Conservation (phyloP, 2,329 filamentous ascomycete species). For the Samsoniella hepiali region DNA sequence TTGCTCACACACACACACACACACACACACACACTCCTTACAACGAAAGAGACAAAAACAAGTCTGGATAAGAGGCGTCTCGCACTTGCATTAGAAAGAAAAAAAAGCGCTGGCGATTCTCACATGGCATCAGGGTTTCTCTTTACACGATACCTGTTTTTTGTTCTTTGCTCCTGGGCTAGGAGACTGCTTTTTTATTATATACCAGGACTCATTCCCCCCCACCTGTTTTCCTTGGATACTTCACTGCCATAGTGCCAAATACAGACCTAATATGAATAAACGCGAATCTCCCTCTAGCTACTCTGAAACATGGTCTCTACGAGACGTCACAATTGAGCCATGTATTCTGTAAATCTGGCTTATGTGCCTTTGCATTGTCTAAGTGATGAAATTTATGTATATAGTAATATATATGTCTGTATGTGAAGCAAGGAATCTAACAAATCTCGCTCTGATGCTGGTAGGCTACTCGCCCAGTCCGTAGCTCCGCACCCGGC, state of each 20-base stretch:
- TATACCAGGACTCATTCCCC: slow-evolving; percentile 1
- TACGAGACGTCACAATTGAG: neutral
- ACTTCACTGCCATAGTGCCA: neutral
- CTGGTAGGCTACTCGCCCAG: slow-evolving; percentile 32
- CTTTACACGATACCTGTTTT: neutral
- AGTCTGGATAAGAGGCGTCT: neutral
- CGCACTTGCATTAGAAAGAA: neutral
- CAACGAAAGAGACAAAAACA: neutral
- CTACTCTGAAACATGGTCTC: no score
- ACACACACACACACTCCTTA: neutral
- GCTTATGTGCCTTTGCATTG: neutral
- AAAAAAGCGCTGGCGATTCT: neutral
- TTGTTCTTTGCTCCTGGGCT: neutral
- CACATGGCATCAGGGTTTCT: neutral
- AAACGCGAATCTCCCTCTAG: no score
- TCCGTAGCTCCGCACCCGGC: slow-evolving; percentile 61
- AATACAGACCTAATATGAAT: neutral
- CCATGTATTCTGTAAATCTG: neutral
- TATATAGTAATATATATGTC: neutral
- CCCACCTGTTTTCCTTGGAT: neutral
- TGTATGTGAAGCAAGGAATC: neutral
- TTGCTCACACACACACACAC: no score
- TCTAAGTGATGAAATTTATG: no score
- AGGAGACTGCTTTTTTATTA: slow-evolving; percentile 4
- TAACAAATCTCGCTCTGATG: neutral